Evolutionary conservation across 1,284 basidiomycete species (phyloP), one percentile per base, ranked within the genome.

Genomic region (Boletus smithii): DNA sequence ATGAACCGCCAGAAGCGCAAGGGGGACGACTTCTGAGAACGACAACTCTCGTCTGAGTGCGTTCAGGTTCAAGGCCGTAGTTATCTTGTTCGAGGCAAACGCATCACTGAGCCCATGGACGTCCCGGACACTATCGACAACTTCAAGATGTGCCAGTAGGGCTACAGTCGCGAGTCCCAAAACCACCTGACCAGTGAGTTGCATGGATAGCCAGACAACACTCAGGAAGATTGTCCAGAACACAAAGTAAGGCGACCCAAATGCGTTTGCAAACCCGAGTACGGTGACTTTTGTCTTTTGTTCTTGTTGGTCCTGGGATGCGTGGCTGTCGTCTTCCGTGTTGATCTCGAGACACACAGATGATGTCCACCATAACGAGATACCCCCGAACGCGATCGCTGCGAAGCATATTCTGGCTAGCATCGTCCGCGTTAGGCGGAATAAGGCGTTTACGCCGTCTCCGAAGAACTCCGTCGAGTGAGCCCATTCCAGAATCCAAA

Each of bases 231-330:
- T 74, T 16, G 79, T 74, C 74, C 87, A 83, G 60, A 97, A 88
- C 37, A 97, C 71, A 44, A 95, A 69, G 66, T 93, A 97, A 0
- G 87, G 83, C 16, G 92, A 83, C 3, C 94, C 97, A 57, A 87
- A 91, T 0, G 88, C 82, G 66, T 99, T 98, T 0, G 89, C 88
- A 60, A 89, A 97, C 0, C 95, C 94, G 2, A 93, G 70, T 0
- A 98, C 78, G 16, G 77, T 79, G 42, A 93, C 79, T 57, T 79
- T 71, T 10, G 63, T 64, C 46, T 69, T 75, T 13, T 31, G 42
- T 23, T 42, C 42, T 8, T 29, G 30, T 35, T 42, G 42, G 8
- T 23, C 23, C 16, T 26, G 4, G 2, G 48, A 30, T 11, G 11
- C 24, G 22, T 37, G 49, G 60, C 47, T 55, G 55, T 46, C 50